Evolutionary conservation across 495 filamentous ascomycete species (phyloP), one percentile per base, ranked within the genome.

Genomic region (Podospora pseudoanserina): DNA sequence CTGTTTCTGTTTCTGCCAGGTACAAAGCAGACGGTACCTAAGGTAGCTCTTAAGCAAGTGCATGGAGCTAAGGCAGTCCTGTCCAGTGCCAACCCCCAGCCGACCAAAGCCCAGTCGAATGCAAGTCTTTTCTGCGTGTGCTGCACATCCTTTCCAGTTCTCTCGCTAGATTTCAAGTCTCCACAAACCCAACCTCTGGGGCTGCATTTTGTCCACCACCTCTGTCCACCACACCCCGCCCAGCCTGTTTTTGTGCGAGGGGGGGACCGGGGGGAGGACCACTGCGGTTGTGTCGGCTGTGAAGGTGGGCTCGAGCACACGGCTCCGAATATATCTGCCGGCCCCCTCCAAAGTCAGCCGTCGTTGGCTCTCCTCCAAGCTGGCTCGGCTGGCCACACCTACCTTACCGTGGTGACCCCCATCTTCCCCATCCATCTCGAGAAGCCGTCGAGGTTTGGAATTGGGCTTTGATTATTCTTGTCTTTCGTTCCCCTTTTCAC

Each of bases 281-380:
- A 26, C n/a, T 58, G n/a, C 55, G n/a, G 9, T 58, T 60, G 26
- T 58, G 16, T 49, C 15, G 28, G 60, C 9, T 61, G 20, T 27
- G 7, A 13, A 4, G 18, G 34, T 69, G 70, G 26, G 71, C 67
- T 71, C 61, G 67, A 70, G 65, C 71, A 68, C 71, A 68, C 65
- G 63, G 66, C 18, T 23, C 53, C 30, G 57, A 66, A 28, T 76
- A 74, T 71, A 73, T 71, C 63, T 76, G 70, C 70, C 74, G 68
- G 69, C 55, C 59, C 23, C 20, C 71, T 68, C 58, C 44, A 32
- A 11, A 20, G 49, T 58, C 34, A 11, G 18, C 28, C 34, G 39
- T 63, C 66, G 56, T 56, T 60, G 44, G 16, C 68, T 32, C 72
- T 65, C 68, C 66, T 39, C 15, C 28, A 67, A 57, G 63, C 59